phyloP scores from a whole-genome alignment of 2,329 filamentous ascomycete genomes.

The Claviceps maximensis region DNA sequence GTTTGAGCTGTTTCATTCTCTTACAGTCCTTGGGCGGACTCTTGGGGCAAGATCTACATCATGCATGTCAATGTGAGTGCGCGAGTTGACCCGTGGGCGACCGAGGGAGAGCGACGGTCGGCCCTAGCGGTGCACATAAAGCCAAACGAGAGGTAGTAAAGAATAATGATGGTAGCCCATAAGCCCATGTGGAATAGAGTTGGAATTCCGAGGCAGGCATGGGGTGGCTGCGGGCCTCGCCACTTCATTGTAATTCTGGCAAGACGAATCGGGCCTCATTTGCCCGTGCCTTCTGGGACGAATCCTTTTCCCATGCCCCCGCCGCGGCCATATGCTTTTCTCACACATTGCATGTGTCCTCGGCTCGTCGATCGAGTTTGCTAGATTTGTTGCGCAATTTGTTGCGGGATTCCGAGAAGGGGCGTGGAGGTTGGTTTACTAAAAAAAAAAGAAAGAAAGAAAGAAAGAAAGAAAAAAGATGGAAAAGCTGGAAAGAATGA shows the following conservation, averaged over 20 bases:
- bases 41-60: neutral
- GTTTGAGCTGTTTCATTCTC: neutral
- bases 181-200: neutral
- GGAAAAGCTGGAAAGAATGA: neutral
- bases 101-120: neutral
- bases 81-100: neutral
- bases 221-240: constrained; percentile 4
- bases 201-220: neutral
- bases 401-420: no score
- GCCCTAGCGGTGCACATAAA: neutral
- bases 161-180: neutral
- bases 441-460: neutral
- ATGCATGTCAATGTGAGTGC: neutral
- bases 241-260: constrained; percentile 3
- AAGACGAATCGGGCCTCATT: constrained; percentile 3
- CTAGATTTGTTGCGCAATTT: neutral
- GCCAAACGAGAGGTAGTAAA: neutral
- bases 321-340: neutral
- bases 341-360: neutral
- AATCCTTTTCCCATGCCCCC: neutral
- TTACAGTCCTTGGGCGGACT: neutral
- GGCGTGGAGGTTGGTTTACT: neutral
- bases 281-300: constrained; percentile 1
- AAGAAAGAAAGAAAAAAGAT: neutral
- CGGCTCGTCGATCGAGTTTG: neutral